Evolutionary conservation across 2,329 filamentous ascomycete genomes (phyloP).

Genomic region (Venturia nashicola): DNA sequence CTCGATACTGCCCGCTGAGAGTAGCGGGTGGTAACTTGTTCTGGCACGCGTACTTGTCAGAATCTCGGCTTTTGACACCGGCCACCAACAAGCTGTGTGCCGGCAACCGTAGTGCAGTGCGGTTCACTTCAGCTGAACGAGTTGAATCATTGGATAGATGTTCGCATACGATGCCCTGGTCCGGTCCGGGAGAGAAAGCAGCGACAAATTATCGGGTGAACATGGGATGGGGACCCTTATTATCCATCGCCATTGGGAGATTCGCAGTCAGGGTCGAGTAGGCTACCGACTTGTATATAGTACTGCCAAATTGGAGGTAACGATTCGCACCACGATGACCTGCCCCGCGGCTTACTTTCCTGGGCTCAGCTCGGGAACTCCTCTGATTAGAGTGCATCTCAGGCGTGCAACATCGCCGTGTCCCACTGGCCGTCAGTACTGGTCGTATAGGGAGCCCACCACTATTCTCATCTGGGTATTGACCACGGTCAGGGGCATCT

Average conservation of each 20-base stretch:
- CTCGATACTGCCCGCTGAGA: too few relatives aligned
- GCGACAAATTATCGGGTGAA: neutral
- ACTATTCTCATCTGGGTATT: neutral
- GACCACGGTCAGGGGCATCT: neutral
- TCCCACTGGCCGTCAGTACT: neutral
- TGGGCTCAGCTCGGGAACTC: neutral
- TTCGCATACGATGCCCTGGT: neutral
- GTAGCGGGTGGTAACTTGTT: too few relatives aligned
- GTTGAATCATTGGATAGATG: neutral
- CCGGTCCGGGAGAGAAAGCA: neutral
- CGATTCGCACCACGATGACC: neutral
- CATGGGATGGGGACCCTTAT: too few relatives aligned
- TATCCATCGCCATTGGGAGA: neutral
- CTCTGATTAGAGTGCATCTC: too few relatives aligned
- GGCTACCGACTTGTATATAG: neutral
- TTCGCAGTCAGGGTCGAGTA: neutral
- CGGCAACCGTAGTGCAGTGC: too few relatives aligned
- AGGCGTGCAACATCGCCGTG: too few relatives aligned
- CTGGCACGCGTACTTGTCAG: too few relatives aligned
- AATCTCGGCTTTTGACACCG: too few relatives aligned
- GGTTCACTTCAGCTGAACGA: neutral
- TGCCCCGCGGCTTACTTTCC: neutral
- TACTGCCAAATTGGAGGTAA: neutral
- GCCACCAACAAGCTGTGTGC: too few relatives aligned
- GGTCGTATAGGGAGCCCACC: neutral